Percentiles rank a stretch among this genome's conserved stretches.
phyloP scores from a whole-genome alignment of 805 yeast species.

The Yarrowia divulgata region DNA sequence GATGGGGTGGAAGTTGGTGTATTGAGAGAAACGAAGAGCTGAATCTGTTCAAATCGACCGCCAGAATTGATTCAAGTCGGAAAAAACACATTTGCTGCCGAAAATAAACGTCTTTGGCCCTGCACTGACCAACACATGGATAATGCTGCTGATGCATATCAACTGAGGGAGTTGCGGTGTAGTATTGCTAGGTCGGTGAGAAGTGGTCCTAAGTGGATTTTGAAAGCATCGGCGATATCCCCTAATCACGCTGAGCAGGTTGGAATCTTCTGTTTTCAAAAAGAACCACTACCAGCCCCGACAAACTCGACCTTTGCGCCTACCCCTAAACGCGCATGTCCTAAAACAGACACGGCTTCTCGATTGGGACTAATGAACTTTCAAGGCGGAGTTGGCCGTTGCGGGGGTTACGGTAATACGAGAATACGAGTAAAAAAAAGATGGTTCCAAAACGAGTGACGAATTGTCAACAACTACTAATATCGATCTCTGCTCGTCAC shows the following conservation, averaged over 20 bases:
- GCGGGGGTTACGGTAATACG: too few species aligned
- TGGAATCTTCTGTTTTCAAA: background rate
- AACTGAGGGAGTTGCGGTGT: background rate
- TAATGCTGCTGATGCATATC: slow-evolving; percentile 19
- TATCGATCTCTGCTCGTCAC: too few species aligned
- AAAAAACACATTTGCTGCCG: background rate
- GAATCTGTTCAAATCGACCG: background rate
- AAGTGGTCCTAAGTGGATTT: too few species aligned
- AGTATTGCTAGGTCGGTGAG: background rate
- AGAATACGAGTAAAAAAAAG: background rate
- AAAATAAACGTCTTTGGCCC: background rate
- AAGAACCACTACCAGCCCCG: too few species aligned
- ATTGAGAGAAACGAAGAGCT: too few species aligned
- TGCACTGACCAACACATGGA: slow-evolving; percentile 7
- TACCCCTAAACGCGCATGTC: background rate
- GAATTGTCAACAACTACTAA: too few species aligned
- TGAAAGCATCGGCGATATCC: background rate
- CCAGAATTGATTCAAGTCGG: background rate
- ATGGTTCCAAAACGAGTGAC: background rate
- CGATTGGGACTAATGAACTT: slow-evolving; percentile 17
- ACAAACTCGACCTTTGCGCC: too few species aligned
- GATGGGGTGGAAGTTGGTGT: background rate
- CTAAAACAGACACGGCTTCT: slow-evolving; percentile 11
- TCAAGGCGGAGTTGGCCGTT: slow-evolving; percentile 2
- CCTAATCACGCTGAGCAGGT: background rate